Percentiles rank a stretch among this genome's conserved stretches.
phyloP scores from a whole-genome alignment of 768 basidiomycete genomes.

The Lactifluus piperatus region DNA sequence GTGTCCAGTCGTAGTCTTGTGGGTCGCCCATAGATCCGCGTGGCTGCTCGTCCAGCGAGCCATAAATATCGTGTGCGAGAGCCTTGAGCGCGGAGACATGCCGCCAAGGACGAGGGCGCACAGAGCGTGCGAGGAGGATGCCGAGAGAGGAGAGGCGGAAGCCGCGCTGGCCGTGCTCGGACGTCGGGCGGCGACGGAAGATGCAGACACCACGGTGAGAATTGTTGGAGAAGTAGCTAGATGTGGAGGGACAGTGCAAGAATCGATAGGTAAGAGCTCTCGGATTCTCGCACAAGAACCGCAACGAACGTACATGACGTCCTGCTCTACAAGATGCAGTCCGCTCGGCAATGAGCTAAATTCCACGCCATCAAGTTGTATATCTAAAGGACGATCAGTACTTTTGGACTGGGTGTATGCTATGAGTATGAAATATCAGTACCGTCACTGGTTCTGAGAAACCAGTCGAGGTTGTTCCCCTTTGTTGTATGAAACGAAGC shows the following conservation, averaged over 20 bases:
- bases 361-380: conserved; percentile 63
- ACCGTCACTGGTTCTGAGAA: conserved; percentile 59
- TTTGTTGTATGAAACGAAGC: conserved; percentile 78
- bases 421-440: conserved; percentile 21
- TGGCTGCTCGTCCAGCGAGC: conserved; percentile 25
- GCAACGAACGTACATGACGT: conserved; percentile 59
- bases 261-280: not conserved
- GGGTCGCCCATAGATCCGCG: conserved; percentile 28
- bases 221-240: conserved; percentile 69
- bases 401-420: not conserved
- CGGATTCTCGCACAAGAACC: not conserved
- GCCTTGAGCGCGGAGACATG: conserved; percentile 58
- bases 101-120: conserved; percentile 64
- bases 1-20: conserved; percentile 53
- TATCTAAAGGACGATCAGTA: conserved; percentile 33
- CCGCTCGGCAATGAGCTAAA: conserved; percentile 79
- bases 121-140: conserved; percentile 56
- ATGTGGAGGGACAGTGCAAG: not conserved
- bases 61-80: conserved; percentile 47
- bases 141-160: conserved; percentile 75
- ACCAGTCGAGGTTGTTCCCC: conserved; percentile 78
- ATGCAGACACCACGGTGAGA: conserved; percentile 63
- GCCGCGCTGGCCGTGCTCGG: conserved; percentile 67
- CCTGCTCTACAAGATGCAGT: conserved; percentile 67
- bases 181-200: conserved; percentile 59